Base-by-base conservation (phyloP, 176 grass and related monocot genomes). In the Alopecurus myosuroides region DNA sequence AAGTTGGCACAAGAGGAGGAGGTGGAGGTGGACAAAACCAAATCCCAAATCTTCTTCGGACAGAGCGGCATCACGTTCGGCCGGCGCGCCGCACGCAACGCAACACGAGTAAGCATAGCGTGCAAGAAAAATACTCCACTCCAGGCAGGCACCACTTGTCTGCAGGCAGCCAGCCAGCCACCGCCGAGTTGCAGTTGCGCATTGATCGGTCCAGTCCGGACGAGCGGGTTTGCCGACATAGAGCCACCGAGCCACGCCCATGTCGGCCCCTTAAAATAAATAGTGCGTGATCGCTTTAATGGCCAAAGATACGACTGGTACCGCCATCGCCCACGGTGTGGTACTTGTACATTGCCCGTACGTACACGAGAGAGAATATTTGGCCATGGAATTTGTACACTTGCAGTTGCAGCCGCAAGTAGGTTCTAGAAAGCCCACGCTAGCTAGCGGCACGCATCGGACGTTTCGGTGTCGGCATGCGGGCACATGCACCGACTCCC, bases 381-480 rank as follows among this genome's bases (percentile, higher is more conserved):
- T 8, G 56, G n/a, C n/a, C n/a, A n/a, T n/a, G n/a, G n/a, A n/a
- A n/a, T n/a, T n/a, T n/a, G n/a, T n/a, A n/a, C n/a, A n/a, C n/a
- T n/a, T n/a, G n/a, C n/a, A n/a, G n/a, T n/a, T n/a, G n/a, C n/a
- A n/a, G n/a, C n/a, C n/a, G n/a, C n/a, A n/a, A n/a, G n/a, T n/a
- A n/a, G n/a, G n/a, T n/a, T n/a, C n/a, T n/a, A n/a, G n/a, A n/a
- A n/a, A n/a, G n/a, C n/a, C n/a, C n/a, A n/a, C n/a, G n/a, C n/a
- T n/a, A n/a, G n/a, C n/a, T n/a, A n/a, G n/a, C n/a, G n/a, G n/a
- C n/a, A n/a, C n/a, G n/a, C n/a, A n/a, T n/a, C n/a, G n/a, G n/a
- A n/a, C n/a, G n/a, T n/a, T 58, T 76, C 79, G 60, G 51, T 60
- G 79, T 77, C 80, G 86, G 86, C 86, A 56, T 60, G 72, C 85